phyloP scores from a whole-genome alignment of 208 protist species.

The Phytomonas francai region DNA sequence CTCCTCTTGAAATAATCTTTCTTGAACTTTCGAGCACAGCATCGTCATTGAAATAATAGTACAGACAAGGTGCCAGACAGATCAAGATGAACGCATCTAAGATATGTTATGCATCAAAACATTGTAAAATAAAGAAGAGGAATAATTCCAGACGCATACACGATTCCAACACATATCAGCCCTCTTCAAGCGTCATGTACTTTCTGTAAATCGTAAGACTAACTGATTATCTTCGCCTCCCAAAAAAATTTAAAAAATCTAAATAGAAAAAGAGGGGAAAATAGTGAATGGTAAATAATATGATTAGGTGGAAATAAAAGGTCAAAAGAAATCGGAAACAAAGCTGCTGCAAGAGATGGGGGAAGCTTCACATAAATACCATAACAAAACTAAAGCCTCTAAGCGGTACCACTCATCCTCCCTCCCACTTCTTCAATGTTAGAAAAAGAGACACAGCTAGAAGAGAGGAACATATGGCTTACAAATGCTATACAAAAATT shows the following conservation, averaged over 20 bases:
- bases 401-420: background rate
- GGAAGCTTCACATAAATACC: background rate
- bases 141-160: background rate
- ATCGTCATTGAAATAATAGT: conserved; percentile 13
- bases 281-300: conserved; percentile 7
- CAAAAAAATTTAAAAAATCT: background rate
- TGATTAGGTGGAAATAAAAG: conserved; percentile 2
- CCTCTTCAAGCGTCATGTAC: background rate
- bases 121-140: background rate
- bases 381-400: background rate
- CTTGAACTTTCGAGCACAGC: conserved; percentile 3
- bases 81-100: background rate
- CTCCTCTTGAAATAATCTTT: background rate
- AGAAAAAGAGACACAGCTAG: background rate
- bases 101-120: background rate
- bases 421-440: background rate
- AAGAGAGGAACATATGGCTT: background rate
- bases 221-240: conserved; percentile 1
- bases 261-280: background rate
- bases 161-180: background rate
- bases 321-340: conserved; percentile 14
- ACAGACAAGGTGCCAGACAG: conserved; percentile 4
- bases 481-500: background rate
- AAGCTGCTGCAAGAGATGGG: background rate
- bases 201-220: background rate